Base-by-base conservation (phyloP, 2,329 filamentous ascomycete species). In the Colletotrichum nymphaeae region DNA sequence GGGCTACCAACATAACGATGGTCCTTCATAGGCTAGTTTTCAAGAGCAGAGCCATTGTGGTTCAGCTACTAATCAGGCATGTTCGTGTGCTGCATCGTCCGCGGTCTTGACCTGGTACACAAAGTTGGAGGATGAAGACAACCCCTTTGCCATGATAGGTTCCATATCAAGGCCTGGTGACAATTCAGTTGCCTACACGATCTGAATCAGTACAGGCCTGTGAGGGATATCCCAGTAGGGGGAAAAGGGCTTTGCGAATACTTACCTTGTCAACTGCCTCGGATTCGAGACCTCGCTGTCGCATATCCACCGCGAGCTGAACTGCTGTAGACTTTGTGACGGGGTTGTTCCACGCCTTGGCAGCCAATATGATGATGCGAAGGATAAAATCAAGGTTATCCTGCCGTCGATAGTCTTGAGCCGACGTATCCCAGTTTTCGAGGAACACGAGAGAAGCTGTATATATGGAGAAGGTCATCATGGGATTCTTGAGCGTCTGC, bases 371-470 rank as follows among this genome's bases (percentile, higher is more conserved):
- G 85, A 94, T 91, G 6, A 92, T 90, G n/a, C 88, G 87, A 12
- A 94, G 85, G 16, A 94, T 83, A 75, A 93, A 94, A 75, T 91
- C 88, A 35, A 94, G 83, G 3, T 91, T 93, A 2, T 90, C 88
- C 72, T 84, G 76, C 2, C 56, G 55, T 2, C 19, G 30, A 72
- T 83, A 76, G 12, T 77, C 79, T 11, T 62, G 52, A 0, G 35
- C 55, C 2, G 93, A 91, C n/a, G 90, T 86, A 0, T 90, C 88
- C 52, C 88, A 90, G 75, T 91, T 90, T 75, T 94, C 91, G 1
- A 94, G 86, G 75, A 94, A 94, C 0, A 94, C 92, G 30, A 91
- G 87, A 14, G 92, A 90, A 9, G 93, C 90, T 62, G 94, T 91
- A 77, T 93, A 94, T 7, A 94, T 85, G 75, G 91, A 93, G 81